Conservation (phyloP, 2,329 filamentous ascomycete genomes). For the Fusarium phyllophilum region DNA sequence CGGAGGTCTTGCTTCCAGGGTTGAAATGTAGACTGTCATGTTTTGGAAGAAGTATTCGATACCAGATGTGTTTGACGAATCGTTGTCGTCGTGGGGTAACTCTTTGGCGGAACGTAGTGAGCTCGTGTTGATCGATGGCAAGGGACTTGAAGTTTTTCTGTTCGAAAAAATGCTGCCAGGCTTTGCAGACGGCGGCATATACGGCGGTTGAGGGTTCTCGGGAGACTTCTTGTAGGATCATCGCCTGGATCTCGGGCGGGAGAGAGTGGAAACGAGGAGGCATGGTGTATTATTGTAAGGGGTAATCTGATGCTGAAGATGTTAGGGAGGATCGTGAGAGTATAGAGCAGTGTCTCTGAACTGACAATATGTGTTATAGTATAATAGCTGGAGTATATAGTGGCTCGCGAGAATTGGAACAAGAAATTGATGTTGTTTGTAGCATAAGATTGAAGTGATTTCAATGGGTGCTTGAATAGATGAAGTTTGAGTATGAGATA, state of each 20-base stretch:
- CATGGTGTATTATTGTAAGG: not conserved
- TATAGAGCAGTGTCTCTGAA: not conserved
- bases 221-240: not conserved
- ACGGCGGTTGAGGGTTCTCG: fast-evolving
- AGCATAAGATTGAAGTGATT: not conserved
- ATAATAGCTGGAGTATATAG: not conserved
- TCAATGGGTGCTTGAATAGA: not conserved
- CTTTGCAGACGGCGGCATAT: not conserved
- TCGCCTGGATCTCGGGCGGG: not conserved
- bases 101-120: too few species aligned
- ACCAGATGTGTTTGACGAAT: slow-evolving; percentile 16
- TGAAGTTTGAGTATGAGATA: too few species aligned
- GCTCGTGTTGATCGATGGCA: not conserved
- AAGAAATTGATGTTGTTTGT: not conserved
- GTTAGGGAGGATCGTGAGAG: not conserved
- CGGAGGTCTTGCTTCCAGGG: not conserved
- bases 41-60: not conserved
- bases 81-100: not conserved
- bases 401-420: not conserved
- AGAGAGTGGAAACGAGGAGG: not conserved
- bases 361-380: not conserved
- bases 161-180: slow-evolving; percentile 15
- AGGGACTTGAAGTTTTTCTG: not conserved
- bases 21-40: too few species aligned
- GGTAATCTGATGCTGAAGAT: not conserved